A percentile compares a stretch with the other conserved stretches of the same genome.
Evolutionary conservation across 371 early-diverging fungal genomes (phyloP).

Genomic region (Circinella umbellata): DNA sequence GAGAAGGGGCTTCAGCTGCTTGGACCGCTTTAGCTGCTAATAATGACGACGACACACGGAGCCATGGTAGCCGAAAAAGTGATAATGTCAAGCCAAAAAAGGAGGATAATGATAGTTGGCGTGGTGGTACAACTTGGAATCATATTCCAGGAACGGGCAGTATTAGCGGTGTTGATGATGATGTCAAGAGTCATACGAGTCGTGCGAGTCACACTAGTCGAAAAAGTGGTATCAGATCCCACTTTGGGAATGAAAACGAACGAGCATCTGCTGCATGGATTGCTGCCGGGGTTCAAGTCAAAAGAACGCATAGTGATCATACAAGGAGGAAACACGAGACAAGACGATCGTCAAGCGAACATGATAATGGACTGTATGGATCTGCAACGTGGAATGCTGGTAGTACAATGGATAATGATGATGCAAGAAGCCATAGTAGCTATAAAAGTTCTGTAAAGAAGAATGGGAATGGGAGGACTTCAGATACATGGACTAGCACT

Average conservation of each 20-base stretch:
- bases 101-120: background rate
- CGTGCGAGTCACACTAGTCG: background rate
- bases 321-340: background rate
- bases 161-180: background rate
- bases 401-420: background rate
- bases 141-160: background rate
- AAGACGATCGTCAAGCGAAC: background rate
- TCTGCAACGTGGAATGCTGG: background rate
- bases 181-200: background rate
- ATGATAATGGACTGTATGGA: background rate
- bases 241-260: background rate
- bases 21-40: background rate
- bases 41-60: background rate
- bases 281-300: background rate
- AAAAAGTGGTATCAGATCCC: background rate
- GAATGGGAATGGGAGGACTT: background rate
- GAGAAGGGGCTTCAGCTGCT: background rate
- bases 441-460: too few species aligned
- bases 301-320: background rate
- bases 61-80: background rate
- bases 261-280: slow-evolving; percentile 1
- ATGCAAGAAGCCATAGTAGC: background rate
- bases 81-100: background rate
- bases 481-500: background rate
- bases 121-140: background rate